These are phyloP conservation scores for Boletus patriciae DNA, from an alignment of 768 basidiomycete species.

Conservation along the genomic window DNA sequence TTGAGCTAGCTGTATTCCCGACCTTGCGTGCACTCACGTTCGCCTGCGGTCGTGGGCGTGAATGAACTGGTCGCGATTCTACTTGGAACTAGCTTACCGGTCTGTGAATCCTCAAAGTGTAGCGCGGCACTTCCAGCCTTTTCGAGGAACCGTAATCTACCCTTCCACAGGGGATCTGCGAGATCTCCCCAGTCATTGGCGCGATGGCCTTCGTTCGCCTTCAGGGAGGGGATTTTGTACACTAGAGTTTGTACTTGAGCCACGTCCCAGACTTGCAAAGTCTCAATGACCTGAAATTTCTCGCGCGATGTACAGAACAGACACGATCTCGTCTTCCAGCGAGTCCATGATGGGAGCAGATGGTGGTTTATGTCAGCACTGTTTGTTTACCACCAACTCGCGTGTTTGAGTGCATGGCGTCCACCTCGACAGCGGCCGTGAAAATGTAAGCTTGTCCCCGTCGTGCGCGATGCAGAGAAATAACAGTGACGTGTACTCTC, in stretches of 20 bases:
- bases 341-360: conserved; percentile 44
- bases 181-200: conserved; percentile 94
- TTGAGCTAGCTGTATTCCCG: conserved; percentile 8
- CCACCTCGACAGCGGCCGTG: conserved; percentile 22
- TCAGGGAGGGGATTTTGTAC: conserved; percentile 88
- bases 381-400: background rate
- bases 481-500: background rate
- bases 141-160: conserved; percentile 83
- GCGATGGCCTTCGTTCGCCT: conserved; percentile 83
- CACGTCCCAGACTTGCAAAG: conserved; percentile 13
- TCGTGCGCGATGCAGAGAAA: background rate
- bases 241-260: conserved; percentile 48
- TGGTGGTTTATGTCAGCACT: conserved; percentile 28
- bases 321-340: conserved; percentile 80
- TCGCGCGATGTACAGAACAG: conserved; percentile 84
- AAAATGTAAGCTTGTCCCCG: conserved; percentile 32
- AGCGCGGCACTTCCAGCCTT: conserved; percentile 65
- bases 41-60: conserved; percentile 43
- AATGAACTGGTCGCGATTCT: conserved; percentile 4
- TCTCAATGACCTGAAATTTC: conserved; percentile 76
- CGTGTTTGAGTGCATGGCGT: conserved; percentile 20
- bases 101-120: conserved; percentile 76
- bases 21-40: conserved; percentile 50
- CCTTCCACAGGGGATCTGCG: conserved; percentile 84
- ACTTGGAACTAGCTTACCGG: conserved; percentile 51